phyloP scores from a whole-genome alignment of 129 eudicot species.

The Centaurea solstitialis region DNA sequence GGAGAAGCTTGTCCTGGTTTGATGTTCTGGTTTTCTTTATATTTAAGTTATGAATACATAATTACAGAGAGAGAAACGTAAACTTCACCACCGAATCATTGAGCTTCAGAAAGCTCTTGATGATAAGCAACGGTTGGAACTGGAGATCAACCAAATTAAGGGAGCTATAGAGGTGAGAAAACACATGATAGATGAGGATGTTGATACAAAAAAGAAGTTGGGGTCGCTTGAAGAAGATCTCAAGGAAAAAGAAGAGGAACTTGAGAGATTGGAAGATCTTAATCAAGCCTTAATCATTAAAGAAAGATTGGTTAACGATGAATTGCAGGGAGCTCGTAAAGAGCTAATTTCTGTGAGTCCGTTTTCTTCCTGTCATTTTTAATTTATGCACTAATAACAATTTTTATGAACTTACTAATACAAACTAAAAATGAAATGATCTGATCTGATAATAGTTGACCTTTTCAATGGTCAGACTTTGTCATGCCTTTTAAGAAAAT shows the following conservation, averaged over 20 bases:
- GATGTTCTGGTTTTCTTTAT: not conserved
- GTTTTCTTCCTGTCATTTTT: not conserved
- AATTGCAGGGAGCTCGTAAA: slow-evolving; percentile 73
- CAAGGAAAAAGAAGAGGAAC: slow-evolving; percentile 54
- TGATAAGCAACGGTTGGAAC: slow-evolving; percentile 49
- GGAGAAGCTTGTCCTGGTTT: not conserved
- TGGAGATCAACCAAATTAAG: slow-evolving; percentile 41
- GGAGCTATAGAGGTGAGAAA: slow-evolving; percentile 53
- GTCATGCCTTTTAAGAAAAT: not conserved
- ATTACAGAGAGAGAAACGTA: slow-evolving; percentile 52
- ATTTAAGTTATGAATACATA: not conserved
- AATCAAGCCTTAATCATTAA: slow-evolving; percentile 47
- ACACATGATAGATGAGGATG: slow-evolving; percentile 44
- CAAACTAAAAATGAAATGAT: not conserved
- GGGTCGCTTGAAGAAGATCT: slow-evolving; percentile 32
- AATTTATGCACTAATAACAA: not conserved
- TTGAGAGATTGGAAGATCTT: slow-evolving; percentile 37
- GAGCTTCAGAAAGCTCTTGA: slow-evolving; percentile 56
- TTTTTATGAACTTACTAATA: not conserved
- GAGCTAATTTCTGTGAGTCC: slow-evolving; percentile 54
- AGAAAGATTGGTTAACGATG: slow-evolving; percentile 54
- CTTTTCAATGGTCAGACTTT: not conserved
- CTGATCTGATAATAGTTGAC: not conserved
- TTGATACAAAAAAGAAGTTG: slow-evolving; percentile 28
- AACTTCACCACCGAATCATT: slow-evolving; percentile 45